A percentile compares a stretch with the other conserved stretches of the same genome.
Conservation (phyloP, 2,329 filamentous ascomycete species). For the Arachnopeziza araneosa region DNA sequence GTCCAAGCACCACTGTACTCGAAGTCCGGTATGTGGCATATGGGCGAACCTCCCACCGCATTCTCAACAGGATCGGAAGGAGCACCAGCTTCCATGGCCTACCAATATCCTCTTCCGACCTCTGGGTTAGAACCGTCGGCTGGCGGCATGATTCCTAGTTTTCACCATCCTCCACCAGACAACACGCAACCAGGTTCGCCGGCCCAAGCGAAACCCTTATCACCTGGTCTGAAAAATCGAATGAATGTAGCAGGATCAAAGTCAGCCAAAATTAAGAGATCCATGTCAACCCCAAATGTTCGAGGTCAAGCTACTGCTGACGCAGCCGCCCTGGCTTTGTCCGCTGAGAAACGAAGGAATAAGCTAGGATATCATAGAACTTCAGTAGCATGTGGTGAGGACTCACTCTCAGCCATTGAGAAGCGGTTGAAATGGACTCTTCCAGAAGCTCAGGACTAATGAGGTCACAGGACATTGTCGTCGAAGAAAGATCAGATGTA, state of each 20-base stretch:
- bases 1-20: constrained; percentile 26
- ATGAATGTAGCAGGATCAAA: constrained; percentile 14
- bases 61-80: constrained; percentile 21
- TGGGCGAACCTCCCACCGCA: constrained; percentile 22
- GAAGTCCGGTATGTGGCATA: constrained; percentile 28
- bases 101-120: constrained; percentile 25
- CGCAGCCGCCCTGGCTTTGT: constrained; percentile 28
- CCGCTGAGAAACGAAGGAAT: constrained; percentile 69
- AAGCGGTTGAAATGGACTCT: constrained; percentile 5
- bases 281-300: constrained; percentile 45
- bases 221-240: constrained; percentile 18
- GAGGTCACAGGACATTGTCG: constrained; percentile 73
- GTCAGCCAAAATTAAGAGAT: constrained; percentile 37
- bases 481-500: constrained; percentile 87
- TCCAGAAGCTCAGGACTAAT: not conserved
- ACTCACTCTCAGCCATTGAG: not conserved
- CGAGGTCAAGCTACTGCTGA: constrained; percentile 35
- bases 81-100: constrained; percentile 23
- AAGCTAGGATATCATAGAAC: constrained; percentile 95
- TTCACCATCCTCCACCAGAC: constrained; percentile 21
- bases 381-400: constrained; percentile 92
- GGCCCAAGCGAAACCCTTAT: constrained; percentile 14
- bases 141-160: constrained; percentile 26
- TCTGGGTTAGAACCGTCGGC: constrained; percentile 21
- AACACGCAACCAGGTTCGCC: constrained; percentile 18